phyloP scores from a whole-genome alignment of 352 stramenopile species.

The Pythium oligandrum region DNA sequence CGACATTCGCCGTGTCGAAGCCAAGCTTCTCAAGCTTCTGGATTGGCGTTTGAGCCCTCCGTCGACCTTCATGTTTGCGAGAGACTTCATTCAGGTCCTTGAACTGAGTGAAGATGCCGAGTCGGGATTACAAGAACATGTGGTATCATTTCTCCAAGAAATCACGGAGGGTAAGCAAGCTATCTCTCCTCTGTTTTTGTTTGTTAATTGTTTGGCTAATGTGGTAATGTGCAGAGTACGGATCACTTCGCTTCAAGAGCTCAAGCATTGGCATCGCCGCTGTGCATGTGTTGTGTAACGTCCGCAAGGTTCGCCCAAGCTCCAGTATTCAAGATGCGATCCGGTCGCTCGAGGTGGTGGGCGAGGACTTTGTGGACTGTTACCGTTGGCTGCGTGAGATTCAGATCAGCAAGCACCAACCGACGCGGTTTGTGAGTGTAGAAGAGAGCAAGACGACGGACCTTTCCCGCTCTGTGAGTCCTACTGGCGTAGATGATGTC shows the following conservation, averaged over 20 bases:
- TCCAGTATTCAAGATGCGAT: constrained; percentile 27
- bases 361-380: constrained; percentile 27
- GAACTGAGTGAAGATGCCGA: constrained; percentile 7
- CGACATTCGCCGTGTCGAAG: constrained; percentile 33
- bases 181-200: neutral
- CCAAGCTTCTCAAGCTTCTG: constrained; percentile 27
- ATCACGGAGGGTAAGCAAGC: constrained; percentile 1
- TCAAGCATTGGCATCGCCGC: constrained; percentile 34
- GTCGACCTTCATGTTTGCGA: constrained; percentile 32
- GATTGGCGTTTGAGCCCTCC: constrained; percentile 34
- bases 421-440: constrained; percentile 31
- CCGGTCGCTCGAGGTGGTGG: constrained; percentile 14
- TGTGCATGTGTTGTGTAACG: constrained; percentile 34
- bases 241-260: constrained; percentile 27
- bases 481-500: constrained; percentile 30
- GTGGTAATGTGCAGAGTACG: constrained; percentile 11
- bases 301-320: constrained; percentile 21
- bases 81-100: constrained; percentile 33
- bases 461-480: constrained; percentile 30
- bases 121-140: constrained; percentile 16
- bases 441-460: constrained; percentile 29
- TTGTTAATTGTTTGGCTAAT: too few relatives aligned
- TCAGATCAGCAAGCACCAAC: constrained; percentile 13
- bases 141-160: constrained; percentile 28
- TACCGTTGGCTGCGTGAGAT: constrained; percentile 31